A percentile compares a stretch with the other conserved stretches of the same genome.
Evolutionary conservation across 495 filamentous ascomycete species (phyloP).

Genomic region (Paragyromitra xinjiangensis): DNA sequence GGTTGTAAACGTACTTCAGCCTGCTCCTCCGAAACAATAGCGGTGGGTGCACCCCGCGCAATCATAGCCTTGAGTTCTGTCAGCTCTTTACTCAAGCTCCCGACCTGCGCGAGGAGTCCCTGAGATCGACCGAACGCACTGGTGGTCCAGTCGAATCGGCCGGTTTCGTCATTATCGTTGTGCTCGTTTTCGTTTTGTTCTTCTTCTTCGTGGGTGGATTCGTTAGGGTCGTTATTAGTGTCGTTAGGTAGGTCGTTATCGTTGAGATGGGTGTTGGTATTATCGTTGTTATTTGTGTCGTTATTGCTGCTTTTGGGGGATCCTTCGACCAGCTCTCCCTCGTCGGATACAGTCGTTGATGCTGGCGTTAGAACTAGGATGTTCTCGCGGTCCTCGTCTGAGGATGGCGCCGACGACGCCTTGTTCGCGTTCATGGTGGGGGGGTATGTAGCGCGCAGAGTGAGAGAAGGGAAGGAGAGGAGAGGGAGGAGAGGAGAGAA

Average conservation of each 20-base stretch:
- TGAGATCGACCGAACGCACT: conserved; percentile 32
- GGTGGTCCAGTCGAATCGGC: conserved; percentile 28
- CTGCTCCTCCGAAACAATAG: conserved; percentile 43
- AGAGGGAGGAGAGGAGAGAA: background rate
- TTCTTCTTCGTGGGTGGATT: background rate
- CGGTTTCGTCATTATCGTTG: background rate
- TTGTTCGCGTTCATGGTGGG: conserved; percentile 37
- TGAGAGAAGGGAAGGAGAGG: background rate
- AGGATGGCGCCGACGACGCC: conserved; percentile 36
- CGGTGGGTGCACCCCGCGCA: conserved; percentile 21
- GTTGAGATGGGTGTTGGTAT: conserved; percentile 2
- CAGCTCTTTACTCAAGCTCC: conserved; percentile 55
- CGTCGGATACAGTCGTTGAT: conserved; percentile 49
- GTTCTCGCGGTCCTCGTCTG: conserved; percentile 45
- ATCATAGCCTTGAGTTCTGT: conserved; percentile 52
- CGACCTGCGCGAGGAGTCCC: conserved; percentile 49
- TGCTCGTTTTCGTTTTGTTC: background rate
- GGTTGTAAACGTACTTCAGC: conserved; percentile 45
- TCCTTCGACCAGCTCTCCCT: conserved; percentile 22
- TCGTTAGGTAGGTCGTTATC: background rate
- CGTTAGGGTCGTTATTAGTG: background rate
- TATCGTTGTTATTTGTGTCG: background rate
- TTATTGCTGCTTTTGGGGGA: conserved; percentile 4
- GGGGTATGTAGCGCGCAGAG: background rate
- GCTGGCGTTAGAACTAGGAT: conserved; percentile 46